Base-by-base conservation (phyloP, 495 filamentous ascomycete species). In the Penicillium ucsense region DNA sequence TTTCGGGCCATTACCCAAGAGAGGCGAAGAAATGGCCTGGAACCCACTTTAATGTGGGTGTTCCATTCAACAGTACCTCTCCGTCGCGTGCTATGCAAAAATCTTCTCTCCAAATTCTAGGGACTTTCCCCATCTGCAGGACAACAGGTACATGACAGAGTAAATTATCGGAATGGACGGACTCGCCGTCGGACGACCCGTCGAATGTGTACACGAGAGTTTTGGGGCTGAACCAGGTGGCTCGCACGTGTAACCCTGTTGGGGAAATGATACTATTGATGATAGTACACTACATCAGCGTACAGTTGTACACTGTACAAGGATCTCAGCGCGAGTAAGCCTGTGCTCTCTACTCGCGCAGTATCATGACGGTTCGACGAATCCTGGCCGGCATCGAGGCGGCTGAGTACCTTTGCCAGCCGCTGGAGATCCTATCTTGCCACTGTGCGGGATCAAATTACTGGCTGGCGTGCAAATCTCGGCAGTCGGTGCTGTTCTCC, bases 171-270 rank as follows among this genome's bases (percentile, higher is more conserved):
- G 27, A 41, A 29, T n/a, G 11, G 35, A 41, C 51, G 51, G 54
- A 10, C 20, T 38, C 39, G 34, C 51, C 51, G 51, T 49, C 54
- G 54, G 54, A 42, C 50, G 27, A 42, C 41, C 51, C 47, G 47
- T 57, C 47, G 48, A 41, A 50, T 34, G 20, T 20, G 1, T 20
- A 20, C 1, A 20, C 20, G 20, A 20, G 20, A 20, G 20, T 20
- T 20, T 20, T 20, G 20, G 20, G 20, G 20, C 20, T 20, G 20
- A 20, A 20, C 20, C 20, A 2, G 20, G 20, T 20, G 20, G 20
- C 20, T 20, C 20, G 20, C 20, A 28, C 35, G 54, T 54, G 54
- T 57, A 57, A 57, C 20, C 20, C 20, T 20, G 20, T 20, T 20
- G 20, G 42, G 48, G 44, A 46, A 44, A 41, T 51, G 47, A 49